Evolutionary conservation across 306 rosid genomes (phyloP), one percentile per base, ranked within the genome.

Genomic region (Pyrus bretschneideri): DNA sequence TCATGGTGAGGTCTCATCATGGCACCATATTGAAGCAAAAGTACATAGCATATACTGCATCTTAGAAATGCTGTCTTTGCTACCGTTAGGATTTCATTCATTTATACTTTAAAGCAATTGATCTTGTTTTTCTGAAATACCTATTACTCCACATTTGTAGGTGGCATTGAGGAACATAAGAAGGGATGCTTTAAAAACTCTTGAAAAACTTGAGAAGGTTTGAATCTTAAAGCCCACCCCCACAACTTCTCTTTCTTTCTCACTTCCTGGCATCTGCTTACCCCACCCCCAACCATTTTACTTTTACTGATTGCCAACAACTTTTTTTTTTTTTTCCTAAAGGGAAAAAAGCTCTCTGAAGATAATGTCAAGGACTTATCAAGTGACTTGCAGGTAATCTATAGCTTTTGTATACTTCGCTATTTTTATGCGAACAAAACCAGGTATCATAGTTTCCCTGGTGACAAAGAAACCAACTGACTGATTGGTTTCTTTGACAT

Each of bases 151-250:
- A 55, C 70, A 38, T 45, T 81, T 69, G 30, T 76, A 91, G 98
- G 99, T 96, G 80, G 98, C 97, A 76, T 70, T 96, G 79, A 86
- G 99, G 90, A 96, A 96, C 77, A 91, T 96, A 84, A 87, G 99
- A 86, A 92, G 99, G 85, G 99, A 96, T 88, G 93, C 93, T 66
- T 69, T 96, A 78, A 96, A 91, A 85, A 96, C 97, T 79, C 91
- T 87, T 76, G 97, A 92, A 58, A 96, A 96, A 78, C 97, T 96
- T 72, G 97, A 96, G 87, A 96, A 96, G 99, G 99, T 92, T 76
- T 78, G 71, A 80, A 84, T 78, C 67, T 83, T 75, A 18, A 80
- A 74, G 76, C 80, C 59, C 65, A 45, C 55, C 54, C 76, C 61
- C 45, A n/a, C 69, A 49, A 7, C 51, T 64, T 72, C 62, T 52